These are phyloP conservation scores for Skeletonema potamos DNA, from an alignment of 108 stramenopile species.

Conservation along the genomic window DNA sequence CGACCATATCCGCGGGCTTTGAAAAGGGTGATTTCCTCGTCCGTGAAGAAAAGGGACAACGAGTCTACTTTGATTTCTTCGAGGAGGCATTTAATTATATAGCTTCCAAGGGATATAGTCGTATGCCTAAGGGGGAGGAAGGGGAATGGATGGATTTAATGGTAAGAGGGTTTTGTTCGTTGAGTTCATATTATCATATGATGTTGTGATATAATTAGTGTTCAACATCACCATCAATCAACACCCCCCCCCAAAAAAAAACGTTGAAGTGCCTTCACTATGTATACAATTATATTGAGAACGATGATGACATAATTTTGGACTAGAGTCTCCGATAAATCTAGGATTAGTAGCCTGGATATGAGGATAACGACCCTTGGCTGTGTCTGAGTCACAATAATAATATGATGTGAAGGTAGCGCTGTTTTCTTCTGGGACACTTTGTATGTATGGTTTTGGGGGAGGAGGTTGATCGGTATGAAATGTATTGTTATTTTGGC, in stretches of 20 bases:
- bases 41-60: conserved; percentile 87
- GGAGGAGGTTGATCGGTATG: background rate
- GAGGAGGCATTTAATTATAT: conserved; percentile 77
- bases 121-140: conserved; percentile 81
- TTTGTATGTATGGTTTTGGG: background rate
- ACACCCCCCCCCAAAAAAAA: no score
- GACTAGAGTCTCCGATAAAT: background rate
- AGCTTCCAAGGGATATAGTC: conserved; percentile 86
- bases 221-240: background rate
- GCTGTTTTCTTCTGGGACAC: background rate
- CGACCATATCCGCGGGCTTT: conserved; percentile 87
- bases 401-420: background rate
- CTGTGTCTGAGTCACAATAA: background rate
- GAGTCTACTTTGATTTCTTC: conserved; percentile 88
- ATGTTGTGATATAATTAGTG: background rate
- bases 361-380: background rate
- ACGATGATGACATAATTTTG: background rate
- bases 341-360: background rate
- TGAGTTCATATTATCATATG: no score
- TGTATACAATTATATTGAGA: conserved; percentile 54
- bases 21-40: conserved; percentile 92
- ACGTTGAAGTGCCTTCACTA: no score
- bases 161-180: conserved; percentile 9
- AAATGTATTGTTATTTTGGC: no score
- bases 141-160: conserved; percentile 85